These are phyloP conservation scores for Quercus tomentella DNA, from an alignment of 331 rosid genomes.

Conservation along the genomic window DNA sequence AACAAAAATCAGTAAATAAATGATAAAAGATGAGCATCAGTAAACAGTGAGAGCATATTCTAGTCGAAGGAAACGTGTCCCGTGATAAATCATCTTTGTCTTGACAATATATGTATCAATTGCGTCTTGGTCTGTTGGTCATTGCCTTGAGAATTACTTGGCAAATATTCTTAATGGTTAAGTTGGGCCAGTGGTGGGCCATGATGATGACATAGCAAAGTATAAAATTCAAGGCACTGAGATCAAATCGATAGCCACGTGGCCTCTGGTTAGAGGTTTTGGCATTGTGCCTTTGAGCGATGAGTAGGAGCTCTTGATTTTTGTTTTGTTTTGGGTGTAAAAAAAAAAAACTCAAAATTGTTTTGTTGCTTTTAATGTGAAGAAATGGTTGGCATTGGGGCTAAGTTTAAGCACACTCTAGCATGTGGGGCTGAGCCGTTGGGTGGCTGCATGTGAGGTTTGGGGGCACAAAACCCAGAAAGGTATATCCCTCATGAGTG, in stretches of 20 bases:
- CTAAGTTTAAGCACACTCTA: neutral
- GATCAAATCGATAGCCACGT: neutral
- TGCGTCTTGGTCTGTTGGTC: too few species aligned
- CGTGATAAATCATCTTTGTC: neutral
- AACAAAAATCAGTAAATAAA: too few species aligned
- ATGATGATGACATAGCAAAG: neutral
- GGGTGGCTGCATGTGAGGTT: conserved; percentile 32
- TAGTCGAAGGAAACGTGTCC: neutral
- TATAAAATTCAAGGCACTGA: neutral
- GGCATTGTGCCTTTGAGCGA: too few species aligned
- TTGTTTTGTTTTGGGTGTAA: neutral
- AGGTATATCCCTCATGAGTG: conserved; percentile 6
- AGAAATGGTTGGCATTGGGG: conserved; percentile 11
- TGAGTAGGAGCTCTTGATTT: too few species aligned
- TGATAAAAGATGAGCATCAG: neutral
- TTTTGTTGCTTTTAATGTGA: conserved; percentile 9
- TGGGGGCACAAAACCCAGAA: neutral
- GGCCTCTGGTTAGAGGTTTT: too few species aligned
- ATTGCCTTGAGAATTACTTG: too few species aligned
- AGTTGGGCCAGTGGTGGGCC: neutral
- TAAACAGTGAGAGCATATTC: neutral
- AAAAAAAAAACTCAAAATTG: neutral
- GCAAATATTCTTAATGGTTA: too few species aligned
- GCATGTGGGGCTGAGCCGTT: conserved; percentile 4
- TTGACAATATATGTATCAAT: neutral